phyloP scores from a whole-genome alignment of 1,284 basidiomycete genomes.

The Papiliotrema flavescens region DNA sequence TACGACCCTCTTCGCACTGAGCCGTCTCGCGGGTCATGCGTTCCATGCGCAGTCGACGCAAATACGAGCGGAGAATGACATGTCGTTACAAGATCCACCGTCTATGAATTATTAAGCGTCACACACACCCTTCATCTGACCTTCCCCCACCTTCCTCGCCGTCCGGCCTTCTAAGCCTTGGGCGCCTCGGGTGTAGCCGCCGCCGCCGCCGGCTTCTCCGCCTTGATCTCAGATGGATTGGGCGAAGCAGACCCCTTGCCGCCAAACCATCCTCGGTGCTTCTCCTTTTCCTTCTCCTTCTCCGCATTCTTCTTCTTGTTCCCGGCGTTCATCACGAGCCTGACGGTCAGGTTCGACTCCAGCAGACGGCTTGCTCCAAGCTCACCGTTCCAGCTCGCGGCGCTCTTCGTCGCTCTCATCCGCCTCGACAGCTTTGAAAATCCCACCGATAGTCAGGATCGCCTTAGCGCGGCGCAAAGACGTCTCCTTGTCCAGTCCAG shows the following conservation, averaged over 20 bases:
- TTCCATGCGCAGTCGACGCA: no score
- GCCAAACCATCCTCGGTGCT: slow-evolving; percentile 16
- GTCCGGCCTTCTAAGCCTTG: background rate
- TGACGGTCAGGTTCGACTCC: slow-evolving; percentile 5
- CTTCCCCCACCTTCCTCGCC: background rate
- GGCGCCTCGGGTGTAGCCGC: no score
- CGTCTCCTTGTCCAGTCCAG: slow-evolving; percentile 63
- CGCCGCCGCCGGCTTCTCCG: slow-evolving; percentile 5
- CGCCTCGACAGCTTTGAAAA: slow-evolving; percentile 76
- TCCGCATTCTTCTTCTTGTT: slow-evolving; percentile 49
- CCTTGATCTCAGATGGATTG: background rate
- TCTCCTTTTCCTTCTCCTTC: slow-evolving; percentile 34
- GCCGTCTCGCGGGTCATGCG: no score
- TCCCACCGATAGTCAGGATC: slow-evolving; percentile 72
- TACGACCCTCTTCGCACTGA: no score
- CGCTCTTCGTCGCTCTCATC: slow-evolving; percentile 89
- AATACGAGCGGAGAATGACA: background rate
- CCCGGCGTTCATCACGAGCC: slow-evolving; percentile 48
- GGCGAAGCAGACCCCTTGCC: slow-evolving; percentile 8
- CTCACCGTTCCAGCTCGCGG: slow-evolving; percentile 77
- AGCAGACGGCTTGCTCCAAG: background rate
- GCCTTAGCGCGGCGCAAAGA: slow-evolving; percentile 81
- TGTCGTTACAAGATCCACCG: background rate
- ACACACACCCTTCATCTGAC: background rate
- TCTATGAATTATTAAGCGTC: background rate